phyloP scores from a whole-genome alignment of 192 early-diverging fungal genomes.

The Gonapodya prolifera region DNA sequence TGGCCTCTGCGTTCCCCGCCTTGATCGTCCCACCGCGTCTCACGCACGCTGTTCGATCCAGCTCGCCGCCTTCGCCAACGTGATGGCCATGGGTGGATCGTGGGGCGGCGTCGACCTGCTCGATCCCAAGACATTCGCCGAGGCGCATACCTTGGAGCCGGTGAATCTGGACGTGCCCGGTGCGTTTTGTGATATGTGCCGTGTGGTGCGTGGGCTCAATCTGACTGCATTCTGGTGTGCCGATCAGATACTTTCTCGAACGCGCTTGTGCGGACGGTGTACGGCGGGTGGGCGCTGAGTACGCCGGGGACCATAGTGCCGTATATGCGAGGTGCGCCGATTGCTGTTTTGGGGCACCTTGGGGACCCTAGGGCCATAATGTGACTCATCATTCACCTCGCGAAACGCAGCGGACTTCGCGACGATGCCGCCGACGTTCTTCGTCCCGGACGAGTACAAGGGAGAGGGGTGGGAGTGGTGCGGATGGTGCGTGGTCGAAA shows the following conservation, averaged over 20 bases:
- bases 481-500: neutral
- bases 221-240: neutral
- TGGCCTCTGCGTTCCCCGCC: neutral
- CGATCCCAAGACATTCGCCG: neutral
- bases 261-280: neutral
- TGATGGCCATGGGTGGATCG: neutral
- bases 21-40: neutral
- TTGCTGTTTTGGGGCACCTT: neutral
- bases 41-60: neutral
- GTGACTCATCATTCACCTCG: neutral
- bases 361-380: neutral
- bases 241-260: neutral
- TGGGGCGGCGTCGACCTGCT: neutral
- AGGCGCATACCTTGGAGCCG: neutral
- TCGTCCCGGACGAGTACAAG: neutral
- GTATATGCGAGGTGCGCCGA: neutral
- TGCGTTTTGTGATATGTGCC: neutral
- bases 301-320: neutral
- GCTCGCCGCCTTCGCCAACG: neutral
- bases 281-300: neutral
- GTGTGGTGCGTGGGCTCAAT: neutral
- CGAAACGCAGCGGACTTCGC: neutral
- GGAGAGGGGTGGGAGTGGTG: slow-evolving; percentile 3
- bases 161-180: neutral
- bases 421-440: neutral